Evolutionary conservation across 306 rosid species (phyloP).

Genomic region (Cucurbita ficifolia): DNA sequence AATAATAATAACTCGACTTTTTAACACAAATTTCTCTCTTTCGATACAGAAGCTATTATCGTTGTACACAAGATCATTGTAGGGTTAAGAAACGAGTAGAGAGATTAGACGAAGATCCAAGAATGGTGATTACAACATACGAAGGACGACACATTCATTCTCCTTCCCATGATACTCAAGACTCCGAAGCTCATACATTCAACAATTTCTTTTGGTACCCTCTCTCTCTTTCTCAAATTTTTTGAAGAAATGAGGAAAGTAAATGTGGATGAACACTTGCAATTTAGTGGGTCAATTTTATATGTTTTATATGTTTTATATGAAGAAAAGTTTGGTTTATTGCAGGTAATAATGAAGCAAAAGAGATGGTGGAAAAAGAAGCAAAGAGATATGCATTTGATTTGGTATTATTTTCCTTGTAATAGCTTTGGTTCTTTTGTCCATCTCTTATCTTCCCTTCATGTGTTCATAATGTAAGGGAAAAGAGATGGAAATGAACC

Average conservation of each 20-base stretch:
- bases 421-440: slow-evolving; percentile 6
- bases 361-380: not conserved
- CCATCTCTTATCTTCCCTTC: slow-evolving; percentile 9
- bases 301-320: not conserved
- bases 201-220: slow-evolving; percentile 65
- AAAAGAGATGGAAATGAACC: slow-evolving; percentile 12
- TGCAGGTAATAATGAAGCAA: slow-evolving; percentile 5
- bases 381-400: not conserved
- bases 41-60: slow-evolving; percentile 68
- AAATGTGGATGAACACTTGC: not conserved
- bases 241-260: not conserved
- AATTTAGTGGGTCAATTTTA: not conserved
- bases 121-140: slow-evolving; percentile 97
- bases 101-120: slow-evolving; percentile 81
- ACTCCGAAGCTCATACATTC: slow-evolving; percentile 46
- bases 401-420: not conserved
- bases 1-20: too few species aligned
- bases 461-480: not conserved
- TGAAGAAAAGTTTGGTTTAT: not conserved
- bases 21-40: not conserved
- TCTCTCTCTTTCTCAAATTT: not conserved
- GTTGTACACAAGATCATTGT: slow-evolving; percentile 87
- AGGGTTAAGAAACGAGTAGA: slow-evolving; percentile 92
- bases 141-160: slow-evolving; percentile 89
- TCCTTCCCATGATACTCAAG: slow-evolving; percentile 69